Percentiles rank a stretch among this genome's conserved stretches.
These are phyloP conservation scores for Bolboschoenus planiculmis DNA, from an alignment of 176 grass and related monocot species.

Conservation along the genomic window DNA sequence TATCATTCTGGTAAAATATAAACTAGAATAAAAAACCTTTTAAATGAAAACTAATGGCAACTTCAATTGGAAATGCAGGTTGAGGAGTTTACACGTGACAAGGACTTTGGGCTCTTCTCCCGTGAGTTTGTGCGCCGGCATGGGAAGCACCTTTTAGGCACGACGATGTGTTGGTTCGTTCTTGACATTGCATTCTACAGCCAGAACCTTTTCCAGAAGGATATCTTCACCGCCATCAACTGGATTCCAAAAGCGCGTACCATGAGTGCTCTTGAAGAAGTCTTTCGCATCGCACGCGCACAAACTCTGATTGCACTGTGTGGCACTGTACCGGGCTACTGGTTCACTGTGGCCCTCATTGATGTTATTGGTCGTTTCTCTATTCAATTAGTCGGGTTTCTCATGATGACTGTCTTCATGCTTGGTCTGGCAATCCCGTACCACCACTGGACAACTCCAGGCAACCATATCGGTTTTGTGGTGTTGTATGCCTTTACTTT, in stretches of 20 bases:
- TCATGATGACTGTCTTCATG: conserved; percentile 50
- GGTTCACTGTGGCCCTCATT: conserved; percentile 52
- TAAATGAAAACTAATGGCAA: background rate
- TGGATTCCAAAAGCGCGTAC: conserved; percentile 41
- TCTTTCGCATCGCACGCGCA: conserved; percentile 46
- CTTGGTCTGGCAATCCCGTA: conserved; percentile 41
- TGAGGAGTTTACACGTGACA: background rate
- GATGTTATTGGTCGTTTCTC: conserved; percentile 38
- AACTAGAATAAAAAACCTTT: background rate
- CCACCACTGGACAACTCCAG: conserved; percentile 43
- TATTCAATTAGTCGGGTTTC: conserved; percentile 39
- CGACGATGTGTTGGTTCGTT: conserved; percentile 39
- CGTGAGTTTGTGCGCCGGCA: conserved; percentile 36
- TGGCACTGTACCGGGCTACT: conserved; percentile 60
- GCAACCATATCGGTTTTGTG: conserved; percentile 42
- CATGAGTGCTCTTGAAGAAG: conserved; percentile 52
- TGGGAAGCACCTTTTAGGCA: conserved; percentile 43
- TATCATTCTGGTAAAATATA: background rate
- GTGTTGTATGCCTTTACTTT: conserved; percentile 39
- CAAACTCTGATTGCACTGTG: conserved; percentile 67
- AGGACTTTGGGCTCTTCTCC: conserved; percentile 44
- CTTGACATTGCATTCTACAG: conserved; percentile 86
- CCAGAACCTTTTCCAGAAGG: conserved; percentile 80
- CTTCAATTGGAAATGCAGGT: background rate
- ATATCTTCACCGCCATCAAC: conserved; percentile 52